phyloP scores from a whole-genome alignment of 1,284 basidiomycete genomes.

The Trichosporon sp. region DNA sequence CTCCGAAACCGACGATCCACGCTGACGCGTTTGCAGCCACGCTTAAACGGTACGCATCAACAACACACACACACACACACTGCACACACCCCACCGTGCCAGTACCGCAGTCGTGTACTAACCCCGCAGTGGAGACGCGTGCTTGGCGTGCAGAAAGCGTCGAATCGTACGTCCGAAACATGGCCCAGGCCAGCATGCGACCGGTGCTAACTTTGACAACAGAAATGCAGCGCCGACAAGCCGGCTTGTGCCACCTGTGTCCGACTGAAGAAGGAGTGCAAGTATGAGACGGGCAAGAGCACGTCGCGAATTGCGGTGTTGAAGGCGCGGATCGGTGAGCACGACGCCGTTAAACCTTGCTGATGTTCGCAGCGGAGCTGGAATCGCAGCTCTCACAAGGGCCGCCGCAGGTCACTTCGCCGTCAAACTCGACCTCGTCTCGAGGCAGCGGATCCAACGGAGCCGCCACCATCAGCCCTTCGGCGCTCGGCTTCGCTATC shows the following conservation, averaged over 20 bases:
- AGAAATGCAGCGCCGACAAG: conserved; percentile 42
- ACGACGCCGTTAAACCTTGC: background rate
- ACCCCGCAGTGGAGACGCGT: conserved; percentile 39
- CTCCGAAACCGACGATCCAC: background rate
- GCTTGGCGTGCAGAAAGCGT: conserved; percentile 40
- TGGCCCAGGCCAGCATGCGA: background rate
- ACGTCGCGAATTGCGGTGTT: conserved; percentile 39
- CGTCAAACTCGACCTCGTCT: conserved; percentile 1
- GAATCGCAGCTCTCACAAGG: conserved; percentile 28
- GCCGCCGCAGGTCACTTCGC: conserved; percentile 15
- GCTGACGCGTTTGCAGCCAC: conserved; percentile 26
- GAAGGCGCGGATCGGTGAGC: conserved; percentile 37
- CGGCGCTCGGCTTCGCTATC: conserved; percentile 20
- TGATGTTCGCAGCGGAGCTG: conserved; percentile 30
- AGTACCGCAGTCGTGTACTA: conserved; percentile 15
- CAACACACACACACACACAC: background rate
- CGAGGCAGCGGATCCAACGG: conserved; percentile 11
- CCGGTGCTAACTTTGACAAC: background rate
- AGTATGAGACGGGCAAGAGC: conserved; percentile 39
- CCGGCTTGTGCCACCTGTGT: conserved; percentile 40
- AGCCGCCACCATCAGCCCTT: conserved; percentile 21
- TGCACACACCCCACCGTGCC: background rate
- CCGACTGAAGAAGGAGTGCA: conserved; percentile 37
- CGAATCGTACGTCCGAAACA: conserved; percentile 35
- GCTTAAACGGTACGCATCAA: conserved; percentile 28